Evolutionary conservation across 371 early-diverging fungal species (phyloP).

Genomic region (Chytridium lagenaria): DNA sequence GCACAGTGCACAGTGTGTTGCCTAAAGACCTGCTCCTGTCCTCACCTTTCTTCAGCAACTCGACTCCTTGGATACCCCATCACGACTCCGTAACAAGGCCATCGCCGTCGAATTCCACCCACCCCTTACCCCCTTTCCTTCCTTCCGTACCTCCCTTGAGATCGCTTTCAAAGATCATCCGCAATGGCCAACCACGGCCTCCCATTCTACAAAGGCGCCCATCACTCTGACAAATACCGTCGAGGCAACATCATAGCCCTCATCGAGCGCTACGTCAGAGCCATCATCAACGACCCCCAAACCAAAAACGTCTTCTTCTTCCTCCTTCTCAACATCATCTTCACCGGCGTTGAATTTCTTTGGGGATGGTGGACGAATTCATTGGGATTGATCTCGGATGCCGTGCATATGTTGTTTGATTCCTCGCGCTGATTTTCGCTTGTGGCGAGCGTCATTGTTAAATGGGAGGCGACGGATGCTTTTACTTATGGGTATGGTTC

Average conservation of each 20-base stretch:
- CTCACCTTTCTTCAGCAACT: too few relatives aligned
- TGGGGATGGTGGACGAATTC: constrained; percentile 92
- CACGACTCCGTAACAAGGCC: too few relatives aligned
- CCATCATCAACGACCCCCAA: constrained; percentile 44
- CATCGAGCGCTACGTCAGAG: constrained; percentile 42
- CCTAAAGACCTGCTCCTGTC: too few relatives aligned
- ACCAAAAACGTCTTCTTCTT: constrained; percentile 92
- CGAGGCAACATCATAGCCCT: constrained; percentile 13
- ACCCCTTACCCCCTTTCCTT: too few relatives aligned
- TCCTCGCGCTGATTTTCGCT: constrained; percentile 89
- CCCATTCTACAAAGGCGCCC: constrained; percentile 4
- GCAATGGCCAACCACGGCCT: too few relatives aligned
- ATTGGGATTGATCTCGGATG: constrained; percentile 92
- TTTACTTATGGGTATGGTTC: constrained; percentile 78
- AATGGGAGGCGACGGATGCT: constrained; percentile 81
- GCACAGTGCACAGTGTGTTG: too few relatives aligned
- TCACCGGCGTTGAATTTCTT: constrained; percentile 90
- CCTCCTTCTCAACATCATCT: constrained; percentile 87
- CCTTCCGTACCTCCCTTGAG: too few relatives aligned
- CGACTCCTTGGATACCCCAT: too few relatives aligned
- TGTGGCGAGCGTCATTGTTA: constrained; percentile 86
- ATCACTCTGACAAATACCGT: constrained; percentile 26
- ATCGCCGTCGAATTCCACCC: too few relatives aligned
- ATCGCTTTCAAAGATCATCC: too few relatives aligned
- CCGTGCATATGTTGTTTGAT: constrained; percentile 98